Percentiles rank a stretch among this genome's conserved stretches.
Evolutionary conservation across 2,329 filamentous ascomycete genomes (phyloP).

Genomic region (Hymenotorrendiella dingleyae): DNA sequence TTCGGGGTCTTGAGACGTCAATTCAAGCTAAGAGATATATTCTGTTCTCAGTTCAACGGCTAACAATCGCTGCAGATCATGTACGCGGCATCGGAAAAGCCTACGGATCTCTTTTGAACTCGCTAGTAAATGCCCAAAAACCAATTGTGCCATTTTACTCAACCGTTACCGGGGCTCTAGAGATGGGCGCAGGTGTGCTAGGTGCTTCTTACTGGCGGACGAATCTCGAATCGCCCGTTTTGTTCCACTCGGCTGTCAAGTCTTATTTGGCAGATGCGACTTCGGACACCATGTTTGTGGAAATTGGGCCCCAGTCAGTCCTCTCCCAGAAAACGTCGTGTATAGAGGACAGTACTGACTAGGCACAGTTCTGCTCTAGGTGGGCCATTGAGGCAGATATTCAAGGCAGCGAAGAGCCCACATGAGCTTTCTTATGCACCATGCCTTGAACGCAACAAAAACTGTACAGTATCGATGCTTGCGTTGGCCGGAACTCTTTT

Average conservation of each 20-base stretch:
- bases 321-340: no score
- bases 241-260: constrained; percentile 11
- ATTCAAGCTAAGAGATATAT: no score
- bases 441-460: no score
- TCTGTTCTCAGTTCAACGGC: no score
- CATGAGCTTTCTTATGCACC: no score
- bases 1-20: no score
- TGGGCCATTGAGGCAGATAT: constrained; percentile 21
- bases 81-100: constrained; percentile 25
- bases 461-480: no score
- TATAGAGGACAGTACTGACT: no score
- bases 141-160: constrained; percentile 11
- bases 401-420: constrained; percentile 7
- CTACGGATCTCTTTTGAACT: constrained; percentile 8
- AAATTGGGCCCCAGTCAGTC: constrained; percentile 20
- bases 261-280: not conserved
- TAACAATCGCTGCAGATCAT: no score
- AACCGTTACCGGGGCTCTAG: constrained; percentile 9
- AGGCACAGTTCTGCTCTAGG: no score
- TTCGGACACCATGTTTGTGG: constrained; percentile 15
- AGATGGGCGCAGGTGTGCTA: constrained; percentile 1
- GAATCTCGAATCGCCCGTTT: constrained; percentile 13
- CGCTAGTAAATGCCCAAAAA: not conserved
- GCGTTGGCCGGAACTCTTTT: no score
- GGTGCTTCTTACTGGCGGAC: constrained; percentile 36